These are phyloP conservation scores for Colletotrichum agaves DNA, from an alignment of 2,329 filamentous ascomycete species.

Conservation along the genomic window DNA sequence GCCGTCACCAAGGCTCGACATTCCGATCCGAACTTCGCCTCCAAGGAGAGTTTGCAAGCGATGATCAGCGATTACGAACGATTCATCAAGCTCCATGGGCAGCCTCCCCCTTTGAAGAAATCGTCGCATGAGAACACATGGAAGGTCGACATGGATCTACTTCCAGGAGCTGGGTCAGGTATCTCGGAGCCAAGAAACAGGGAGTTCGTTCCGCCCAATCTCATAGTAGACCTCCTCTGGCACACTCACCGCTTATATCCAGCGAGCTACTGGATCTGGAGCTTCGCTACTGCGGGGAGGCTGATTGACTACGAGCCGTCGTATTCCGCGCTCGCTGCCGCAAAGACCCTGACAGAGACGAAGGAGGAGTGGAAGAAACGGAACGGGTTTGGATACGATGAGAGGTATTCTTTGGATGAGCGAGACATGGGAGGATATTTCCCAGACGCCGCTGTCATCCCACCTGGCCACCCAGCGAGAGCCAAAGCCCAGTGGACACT, in stretches of 20 bases:
- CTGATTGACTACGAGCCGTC: constrained; percentile 22
- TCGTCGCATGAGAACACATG: neutral
- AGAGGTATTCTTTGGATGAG: constrained; percentile 2
- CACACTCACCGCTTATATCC: constrained; percentile 36
- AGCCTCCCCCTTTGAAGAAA: neutral
- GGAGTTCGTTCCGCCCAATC: constrained; percentile 19
- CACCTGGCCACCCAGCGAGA: constrained; percentile 14
- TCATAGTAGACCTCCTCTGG: constrained; percentile 34
- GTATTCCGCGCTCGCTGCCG: neutral
- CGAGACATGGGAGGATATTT: constrained; percentile 13
- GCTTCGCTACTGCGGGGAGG: constrained; percentile 16
- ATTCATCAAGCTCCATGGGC: constrained; percentile 26
- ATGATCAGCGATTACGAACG: constrained; percentile 16
- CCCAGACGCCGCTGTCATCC: constrained; percentile 19
- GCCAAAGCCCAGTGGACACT: constrained; percentile 6
- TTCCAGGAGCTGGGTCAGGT: neutral
- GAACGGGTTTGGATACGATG: neutral
- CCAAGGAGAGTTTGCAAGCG: neutral
- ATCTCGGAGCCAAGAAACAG: neutral
- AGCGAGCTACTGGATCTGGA: constrained; percentile 33
- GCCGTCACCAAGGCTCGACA: neutral
- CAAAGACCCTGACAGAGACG: neutral
- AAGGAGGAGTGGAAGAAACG: constrained; percentile 24
- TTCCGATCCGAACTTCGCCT: constrained; percentile 10
- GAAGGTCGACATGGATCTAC: constrained; percentile 17